phyloP scores from a whole-genome alignment of 2,329 filamentous ascomycete genomes.

The Dactylellina sp. region DNA sequence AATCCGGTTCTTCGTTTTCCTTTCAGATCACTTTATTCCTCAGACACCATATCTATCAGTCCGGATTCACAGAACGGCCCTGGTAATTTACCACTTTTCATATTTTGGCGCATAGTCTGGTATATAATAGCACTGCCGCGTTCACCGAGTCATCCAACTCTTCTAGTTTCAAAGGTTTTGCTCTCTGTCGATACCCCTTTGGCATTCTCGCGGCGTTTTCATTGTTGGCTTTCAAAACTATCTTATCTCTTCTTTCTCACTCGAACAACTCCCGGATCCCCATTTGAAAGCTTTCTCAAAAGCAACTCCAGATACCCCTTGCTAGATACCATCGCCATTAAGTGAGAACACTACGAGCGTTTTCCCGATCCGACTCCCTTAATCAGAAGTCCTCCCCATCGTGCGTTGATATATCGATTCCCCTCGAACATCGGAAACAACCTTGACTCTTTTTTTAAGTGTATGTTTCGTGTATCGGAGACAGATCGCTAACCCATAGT shows the following conservation, averaged over 20 bases:
- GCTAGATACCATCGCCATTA: constrained; percentile 13
- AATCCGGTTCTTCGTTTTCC: background rate
- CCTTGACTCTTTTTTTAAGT: constrained; percentile 40
- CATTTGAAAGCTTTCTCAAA: constrained; percentile 26
- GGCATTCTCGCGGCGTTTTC: constrained; percentile 29
- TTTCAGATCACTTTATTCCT: background rate
- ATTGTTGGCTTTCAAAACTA: constrained; percentile 22
- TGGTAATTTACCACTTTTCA: constrained; percentile 12
- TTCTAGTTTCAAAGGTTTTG: constrained; percentile 42
- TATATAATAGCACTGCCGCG: constrained; percentile 33
- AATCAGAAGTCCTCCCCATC: constrained; percentile 46
- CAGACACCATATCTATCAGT: background rate
- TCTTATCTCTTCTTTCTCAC: constrained; percentile 25
- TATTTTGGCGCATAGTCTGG: constrained; percentile 6
- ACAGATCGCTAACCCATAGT: constrained; percentile 49
- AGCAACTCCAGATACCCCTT: constrained; percentile 44
- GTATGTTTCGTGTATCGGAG: constrained; percentile 34
- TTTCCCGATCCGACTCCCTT: constrained; percentile 22
- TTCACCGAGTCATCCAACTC: constrained; percentile 19
- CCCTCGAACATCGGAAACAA: constrained; percentile 53
- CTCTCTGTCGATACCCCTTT: constrained; percentile 32
- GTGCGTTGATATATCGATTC: constrained; percentile 57
- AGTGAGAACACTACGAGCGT: constrained; percentile 13
- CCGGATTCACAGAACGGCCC: constrained; percentile 41
- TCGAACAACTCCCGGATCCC: constrained; percentile 18